Percentiles rank a stretch among this genome's conserved stretches.
Evolutionary conservation across 805 yeast genomes (phyloP).

Genomic region (Jamesozyma gamospora): DNA sequence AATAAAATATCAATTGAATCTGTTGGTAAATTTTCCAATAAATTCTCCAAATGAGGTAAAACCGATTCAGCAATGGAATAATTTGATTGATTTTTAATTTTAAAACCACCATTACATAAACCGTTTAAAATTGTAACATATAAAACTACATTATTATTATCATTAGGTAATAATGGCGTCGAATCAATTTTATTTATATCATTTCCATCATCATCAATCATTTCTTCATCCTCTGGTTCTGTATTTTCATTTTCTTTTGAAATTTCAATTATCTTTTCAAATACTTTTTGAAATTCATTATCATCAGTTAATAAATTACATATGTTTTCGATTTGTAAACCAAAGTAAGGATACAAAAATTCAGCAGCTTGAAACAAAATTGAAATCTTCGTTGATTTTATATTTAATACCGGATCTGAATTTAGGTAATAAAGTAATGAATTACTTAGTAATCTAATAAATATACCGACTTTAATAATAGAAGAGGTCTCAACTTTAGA

Average conservation of each 20-base stretch:
- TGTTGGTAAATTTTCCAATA: constrained; percentile 17
- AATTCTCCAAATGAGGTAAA: constrained; percentile 17
- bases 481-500: constrained; percentile 11
- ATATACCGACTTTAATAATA: constrained; percentile 18
- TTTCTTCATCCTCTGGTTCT: constrained; percentile 7
- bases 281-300: constrained; percentile 10
- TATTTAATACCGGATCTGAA: constrained; percentile 4
- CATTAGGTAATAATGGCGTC: constrained; percentile 17
- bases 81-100: constrained; percentile 18
- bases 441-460: constrained; percentile 18
- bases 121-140: constrained; percentile 25
- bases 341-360: constrained; percentile 24
- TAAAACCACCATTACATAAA: constrained; percentile 21
- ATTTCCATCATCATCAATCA: constrained; percentile 3
- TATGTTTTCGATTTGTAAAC: constrained; percentile 14
- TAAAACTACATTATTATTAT: constrained; percentile 13
- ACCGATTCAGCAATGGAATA: constrained; percentile 13
- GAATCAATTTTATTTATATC: constrained; percentile 1
- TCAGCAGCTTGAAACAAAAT: constrained; percentile 27
- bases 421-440: constrained; percentile 16
- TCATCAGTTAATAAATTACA: constrained; percentile 20
- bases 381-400: constrained; percentile 9
- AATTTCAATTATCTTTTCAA: constrained; percentile 1
- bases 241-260: constrained; percentile 4
- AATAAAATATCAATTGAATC: constrained; percentile 15